Base-by-base conservation (phyloP, 768 basidiomycete species). In the Austroboletus festivus region DNA sequence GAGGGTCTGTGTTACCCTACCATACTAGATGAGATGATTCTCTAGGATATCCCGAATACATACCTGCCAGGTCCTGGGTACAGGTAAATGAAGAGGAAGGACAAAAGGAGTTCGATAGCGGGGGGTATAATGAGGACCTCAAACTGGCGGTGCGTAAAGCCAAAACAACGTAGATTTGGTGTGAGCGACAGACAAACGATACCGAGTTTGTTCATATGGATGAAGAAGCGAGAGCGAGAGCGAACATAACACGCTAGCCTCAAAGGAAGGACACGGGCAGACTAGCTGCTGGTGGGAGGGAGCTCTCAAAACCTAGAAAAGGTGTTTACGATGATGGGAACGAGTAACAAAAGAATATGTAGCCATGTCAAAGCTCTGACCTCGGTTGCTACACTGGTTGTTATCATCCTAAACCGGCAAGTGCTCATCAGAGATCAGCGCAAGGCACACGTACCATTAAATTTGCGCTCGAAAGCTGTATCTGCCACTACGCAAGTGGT, bases 151-250 rank as follows among this genome's bases (percentile, higher is more conserved):
- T 50, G 58, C 44, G 73, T 69, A 48, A 85, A 73, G 38, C 75
- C 72, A 52, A 77, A 65, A 62, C 88, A 91, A 51, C 88, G 88
- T 53, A 91, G 78, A 53, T 81, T 85, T 34, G 84, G 68, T 49
- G 82, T 79, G 31, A 79, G 70, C 24, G 89, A 89, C 52, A 90
- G 71, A 68, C 88, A 91, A 59, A 81, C 33, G 50, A 76, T 73
- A 69, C 67, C 73, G 76, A 76, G 77, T 66, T 69, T 71, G 51
- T 37, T 55, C 60, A 57, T 63, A 31, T 33, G 38, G 48, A 40
- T 30, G 16, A 52, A 51, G 2, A 52, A 42, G 39, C 21, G 47
- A 59, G 47, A 35, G 48, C 42, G 43, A 63, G 55, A 58, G 58
- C 41, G 60, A 48, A 70, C 72, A 74, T 72, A 52, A 69, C 70